Base-by-base conservation (phyloP, 2,329 filamentous ascomycete species). In the Amauroascus niger region DNA sequence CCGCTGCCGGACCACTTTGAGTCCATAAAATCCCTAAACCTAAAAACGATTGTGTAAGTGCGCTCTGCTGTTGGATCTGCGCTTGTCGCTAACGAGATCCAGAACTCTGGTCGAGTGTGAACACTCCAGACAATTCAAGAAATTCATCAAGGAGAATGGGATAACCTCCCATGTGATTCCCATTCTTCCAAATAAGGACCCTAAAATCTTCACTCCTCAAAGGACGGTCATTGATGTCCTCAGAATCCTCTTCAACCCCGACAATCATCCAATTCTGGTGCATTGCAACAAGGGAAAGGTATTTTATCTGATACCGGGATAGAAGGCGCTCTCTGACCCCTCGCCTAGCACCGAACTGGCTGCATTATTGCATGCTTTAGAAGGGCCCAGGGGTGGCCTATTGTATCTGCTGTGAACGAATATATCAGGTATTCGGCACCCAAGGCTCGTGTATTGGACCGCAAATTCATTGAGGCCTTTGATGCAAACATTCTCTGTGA, bases 201-300 rank as follows among this genome's bases (percentile, higher is more conserved):
- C 74, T 24, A 67, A 74, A 61, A 76, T 84, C 52, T 77, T 77
- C 7, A 88, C 88, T 33, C 79, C 85, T 0, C 65, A 80, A 6
- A 69, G 75, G 43, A 81, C 82, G 24, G 88, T 95, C 77, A 77
- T 79, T 57, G 73, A 79, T 6, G 88, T 91, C 44, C 76, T 95
- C 22, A 74, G 79, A 11, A 72, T 91, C 40, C 78, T 91, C 39
- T 75, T 91, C 51, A 80, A 94, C 63, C 78, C 78, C 47, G 70
- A 76, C 32, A 88, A 94, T 58, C 83, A 93, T 60, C 90, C 90
- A 0, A 70, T 96, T 9, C 76, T 95, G 37, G 79, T 96, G 45
- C 90, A 96, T 69, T 96, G 90, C 77, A 96, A 95, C 66, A 90
- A 95, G 61, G 90, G 90, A 65, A 93, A 84, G 71, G 80, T 83